phyloP scores from a whole-genome alignment of 257 asterid species.

The Fraxinus anomala region DNA sequence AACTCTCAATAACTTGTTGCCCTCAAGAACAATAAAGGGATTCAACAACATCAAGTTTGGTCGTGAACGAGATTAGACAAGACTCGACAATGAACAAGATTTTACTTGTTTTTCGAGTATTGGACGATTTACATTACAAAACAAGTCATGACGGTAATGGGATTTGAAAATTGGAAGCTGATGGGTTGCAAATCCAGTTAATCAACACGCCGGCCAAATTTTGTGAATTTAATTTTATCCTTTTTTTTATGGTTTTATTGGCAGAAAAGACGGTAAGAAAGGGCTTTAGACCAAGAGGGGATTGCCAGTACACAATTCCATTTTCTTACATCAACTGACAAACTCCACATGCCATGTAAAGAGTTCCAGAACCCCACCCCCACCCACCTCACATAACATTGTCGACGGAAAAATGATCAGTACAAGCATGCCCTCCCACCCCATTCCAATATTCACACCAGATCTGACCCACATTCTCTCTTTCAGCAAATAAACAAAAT shows the following conservation, averaged over 20 bases:
- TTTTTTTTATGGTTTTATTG: not conserved
- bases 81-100: not conserved
- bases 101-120: not conserved
- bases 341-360: conserved; percentile 79
- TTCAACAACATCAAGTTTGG: not conserved
- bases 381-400: conserved; percentile 59
- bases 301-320: conserved; percentile 32
- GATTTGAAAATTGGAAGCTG: not conserved
- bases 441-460: conserved; percentile 43
- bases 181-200: not conserved
- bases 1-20: not conserved
- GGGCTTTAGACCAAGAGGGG: conserved; percentile 12
- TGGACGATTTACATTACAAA: not conserved
- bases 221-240: not conserved
- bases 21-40: not conserved
- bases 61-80: not conserved
- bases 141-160: not conserved
- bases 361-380: conserved; percentile 30
- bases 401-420: conserved; percentile 57
- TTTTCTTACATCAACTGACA: conserved; percentile 58
- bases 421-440: conserved; percentile 51
- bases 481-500: conserved; percentile 20
- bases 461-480: conserved; percentile 55
- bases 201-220: not conserved
- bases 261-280: not conserved